Percentiles rank a stretch among this genome's conserved stretches.
Evolutionary conservation across 257 asterid species (phyloP).

Genomic region (Petunia axillaris): DNA sequence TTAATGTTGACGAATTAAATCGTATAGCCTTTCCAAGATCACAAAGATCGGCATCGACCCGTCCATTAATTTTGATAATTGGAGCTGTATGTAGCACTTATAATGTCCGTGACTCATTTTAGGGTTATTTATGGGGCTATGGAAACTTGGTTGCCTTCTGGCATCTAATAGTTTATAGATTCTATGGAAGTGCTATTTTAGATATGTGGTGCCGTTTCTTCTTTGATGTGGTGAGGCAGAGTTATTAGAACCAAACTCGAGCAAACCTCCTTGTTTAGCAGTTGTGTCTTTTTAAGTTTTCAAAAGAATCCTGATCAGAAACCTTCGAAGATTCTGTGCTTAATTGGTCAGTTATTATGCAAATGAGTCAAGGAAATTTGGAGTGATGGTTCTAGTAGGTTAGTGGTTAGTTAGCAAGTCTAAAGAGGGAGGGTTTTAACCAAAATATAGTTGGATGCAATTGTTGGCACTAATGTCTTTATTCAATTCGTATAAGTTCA

Average conservation of each 20-base stretch:
- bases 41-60: not conserved
- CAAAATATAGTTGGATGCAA: not conserved
- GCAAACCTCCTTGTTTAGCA: not conserved
- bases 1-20: not conserved
- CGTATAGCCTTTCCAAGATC: not conserved
- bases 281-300: not conserved
- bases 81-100: not conserved
- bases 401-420: not conserved
- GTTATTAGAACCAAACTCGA: not conserved
- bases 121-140: not conserved
- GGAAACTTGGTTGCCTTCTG: not conserved
- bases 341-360: not conserved
- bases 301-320: not conserved
- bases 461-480: not conserved
- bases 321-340: not conserved
- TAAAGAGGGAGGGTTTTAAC: not conserved
- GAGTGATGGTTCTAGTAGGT: conserved; percentile 15
- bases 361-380: not conserved
- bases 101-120: not conserved
- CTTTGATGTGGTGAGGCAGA: not conserved
- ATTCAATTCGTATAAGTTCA: not conserved
- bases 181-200: not conserved
- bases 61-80: not conserved
- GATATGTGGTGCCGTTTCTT: not conserved
- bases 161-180: not conserved